These are phyloP conservation scores for Apiotrichum gracile DNA, from an alignment of 1,284 basidiomycete genomes.

Conservation along the genomic window DNA sequence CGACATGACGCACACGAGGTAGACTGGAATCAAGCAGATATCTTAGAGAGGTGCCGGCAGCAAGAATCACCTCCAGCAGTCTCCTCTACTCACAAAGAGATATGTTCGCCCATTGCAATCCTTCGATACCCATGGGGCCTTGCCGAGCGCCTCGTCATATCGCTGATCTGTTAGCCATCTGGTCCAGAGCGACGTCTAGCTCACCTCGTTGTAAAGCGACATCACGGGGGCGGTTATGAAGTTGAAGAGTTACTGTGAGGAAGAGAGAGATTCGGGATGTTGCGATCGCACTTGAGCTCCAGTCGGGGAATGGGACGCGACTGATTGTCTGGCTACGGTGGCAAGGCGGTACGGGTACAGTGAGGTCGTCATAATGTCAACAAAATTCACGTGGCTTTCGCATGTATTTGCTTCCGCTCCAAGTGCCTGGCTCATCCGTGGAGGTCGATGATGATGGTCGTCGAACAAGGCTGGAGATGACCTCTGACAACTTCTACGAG, in stretches of 20 bases:
- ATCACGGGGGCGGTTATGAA: not conserved
- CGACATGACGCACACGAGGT: no score
- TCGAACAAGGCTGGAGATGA: no score
- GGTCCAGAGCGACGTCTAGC: not conserved
- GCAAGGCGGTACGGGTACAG: not conserved
- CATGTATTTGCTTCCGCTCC: not conserved
- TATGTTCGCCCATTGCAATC: conserved; percentile 9
- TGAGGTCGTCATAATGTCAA: not conserved
- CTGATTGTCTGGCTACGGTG: no score
- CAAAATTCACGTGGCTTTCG: not conserved
- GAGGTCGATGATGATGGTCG: not conserved
- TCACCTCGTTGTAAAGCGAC: conserved; percentile 17
- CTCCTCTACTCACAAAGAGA: conserved; percentile 26
- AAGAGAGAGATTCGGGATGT: not conserved
- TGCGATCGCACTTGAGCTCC: not conserved
- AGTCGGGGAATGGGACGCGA: no score
- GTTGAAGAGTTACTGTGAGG: not conserved
- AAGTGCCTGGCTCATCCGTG: not conserved
- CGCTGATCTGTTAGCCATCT: not conserved
- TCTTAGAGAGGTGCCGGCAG: no score
- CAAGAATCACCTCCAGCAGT: no score
- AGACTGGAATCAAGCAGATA: no score
- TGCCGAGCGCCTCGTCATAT: conserved; percentile 24
- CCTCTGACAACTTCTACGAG: no score
- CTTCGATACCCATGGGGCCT: conserved; percentile 27